Evolutionary conservation across 306 rosid species (phyloP).

Genomic region (Cicer chorassanicum): DNA sequence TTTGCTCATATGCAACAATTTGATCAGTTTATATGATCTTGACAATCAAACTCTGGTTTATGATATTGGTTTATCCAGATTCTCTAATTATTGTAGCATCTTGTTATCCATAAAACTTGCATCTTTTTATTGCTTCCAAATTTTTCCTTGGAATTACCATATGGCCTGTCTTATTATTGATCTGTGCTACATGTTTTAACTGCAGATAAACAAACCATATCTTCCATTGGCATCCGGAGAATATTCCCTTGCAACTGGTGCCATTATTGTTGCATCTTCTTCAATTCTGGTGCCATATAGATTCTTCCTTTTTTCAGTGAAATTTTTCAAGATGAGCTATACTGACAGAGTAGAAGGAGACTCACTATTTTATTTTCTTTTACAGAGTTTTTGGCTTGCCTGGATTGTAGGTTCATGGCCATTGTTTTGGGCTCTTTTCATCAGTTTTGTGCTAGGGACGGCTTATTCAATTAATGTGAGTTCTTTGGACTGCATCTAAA

Average conservation of each 20-base stretch:
- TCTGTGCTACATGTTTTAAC: slow-evolving; percentile 34
- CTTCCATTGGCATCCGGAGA: slow-evolving; percentile 99
- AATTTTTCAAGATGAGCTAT: slow-evolving; percentile 29
- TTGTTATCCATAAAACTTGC: slow-evolving; percentile 15
- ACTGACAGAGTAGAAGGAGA: slow-evolving; percentile 34
- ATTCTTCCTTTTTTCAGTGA: slow-evolving; percentile 27
- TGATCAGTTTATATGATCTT: slow-evolving; percentile 34
- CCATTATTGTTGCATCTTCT: slow-evolving; percentile 67
- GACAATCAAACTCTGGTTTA: slow-evolving; percentile 6
- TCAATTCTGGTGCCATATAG: slow-evolving; percentile 67
- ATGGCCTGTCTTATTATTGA: slow-evolving; percentile 37
- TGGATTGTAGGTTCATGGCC: slow-evolving; percentile 98
- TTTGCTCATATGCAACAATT: background rate
- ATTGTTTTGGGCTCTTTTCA: slow-evolving; percentile 89
- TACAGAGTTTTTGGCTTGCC: slow-evolving; percentile 90
- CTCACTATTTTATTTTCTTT: slow-evolving; percentile 46
- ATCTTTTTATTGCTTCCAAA: slow-evolving; percentile 17
- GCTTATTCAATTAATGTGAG: slow-evolving; percentile 96
- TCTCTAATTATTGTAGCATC: slow-evolving; percentile 14
- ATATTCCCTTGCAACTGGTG: slow-evolving; percentile 80
- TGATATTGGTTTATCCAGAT: slow-evolving; percentile 13
- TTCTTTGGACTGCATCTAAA: slow-evolving; percentile 34
- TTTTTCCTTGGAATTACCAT: slow-evolving; percentile 17
- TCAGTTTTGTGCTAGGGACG: slow-evolving; percentile 91
- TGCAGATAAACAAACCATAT: slow-evolving; percentile 96